Evolutionary conservation across 192 early-diverging fungal genomes (phyloP).

Genomic region (Coemansia sp.): DNA sequence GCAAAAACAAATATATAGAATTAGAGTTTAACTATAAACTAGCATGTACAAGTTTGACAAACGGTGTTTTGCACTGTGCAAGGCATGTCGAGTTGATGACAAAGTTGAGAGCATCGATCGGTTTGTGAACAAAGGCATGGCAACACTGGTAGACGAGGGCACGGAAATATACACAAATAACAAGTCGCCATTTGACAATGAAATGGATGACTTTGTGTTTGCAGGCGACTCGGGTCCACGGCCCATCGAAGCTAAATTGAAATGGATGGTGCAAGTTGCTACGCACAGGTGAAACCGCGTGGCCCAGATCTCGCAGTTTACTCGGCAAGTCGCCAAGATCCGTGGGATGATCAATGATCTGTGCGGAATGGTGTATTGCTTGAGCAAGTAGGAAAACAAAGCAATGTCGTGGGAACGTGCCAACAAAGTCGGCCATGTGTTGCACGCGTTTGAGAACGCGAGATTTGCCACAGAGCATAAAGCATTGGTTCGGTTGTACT

Average conservation of each 20-base stretch:
- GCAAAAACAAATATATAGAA: not conserved
- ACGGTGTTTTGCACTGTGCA: slow-evolving; percentile 18
- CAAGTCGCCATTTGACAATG: slow-evolving; percentile 13
- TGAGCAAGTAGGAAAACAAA: slow-evolving; percentile 29
- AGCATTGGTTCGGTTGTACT: slow-evolving; percentile 9
- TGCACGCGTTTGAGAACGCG: slow-evolving; percentile 14
- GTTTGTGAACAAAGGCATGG: slow-evolving; percentile 37
- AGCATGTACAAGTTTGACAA: slow-evolving; percentile 26
- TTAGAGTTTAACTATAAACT: not conserved
- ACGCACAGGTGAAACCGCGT: slow-evolving; percentile 31
- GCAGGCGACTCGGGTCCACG: not conserved
- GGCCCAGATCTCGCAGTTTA: not conserved
- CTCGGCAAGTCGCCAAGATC: slow-evolving; percentile 5
- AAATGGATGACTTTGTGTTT: slow-evolving; percentile 31
- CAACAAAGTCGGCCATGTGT: slow-evolving; percentile 6
- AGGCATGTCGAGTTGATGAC: not conserved
- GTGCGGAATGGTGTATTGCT: slow-evolving; percentile 17
- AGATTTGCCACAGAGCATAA: slow-evolving; percentile 13
- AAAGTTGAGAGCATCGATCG: slow-evolving; percentile 7
- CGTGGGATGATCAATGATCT: slow-evolving; percentile 14
- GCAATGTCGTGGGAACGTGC: slow-evolving; percentile 22
- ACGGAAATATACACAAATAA: slow-evolving; percentile 3
- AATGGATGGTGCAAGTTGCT: not conserved
- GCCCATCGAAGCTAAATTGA: not conserved
- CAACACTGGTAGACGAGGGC: slow-evolving; percentile 33